Evolutionary conservation across 1,139 yeast genomes (phyloP).

Genomic region (Geotrichum fermentans): DNA sequence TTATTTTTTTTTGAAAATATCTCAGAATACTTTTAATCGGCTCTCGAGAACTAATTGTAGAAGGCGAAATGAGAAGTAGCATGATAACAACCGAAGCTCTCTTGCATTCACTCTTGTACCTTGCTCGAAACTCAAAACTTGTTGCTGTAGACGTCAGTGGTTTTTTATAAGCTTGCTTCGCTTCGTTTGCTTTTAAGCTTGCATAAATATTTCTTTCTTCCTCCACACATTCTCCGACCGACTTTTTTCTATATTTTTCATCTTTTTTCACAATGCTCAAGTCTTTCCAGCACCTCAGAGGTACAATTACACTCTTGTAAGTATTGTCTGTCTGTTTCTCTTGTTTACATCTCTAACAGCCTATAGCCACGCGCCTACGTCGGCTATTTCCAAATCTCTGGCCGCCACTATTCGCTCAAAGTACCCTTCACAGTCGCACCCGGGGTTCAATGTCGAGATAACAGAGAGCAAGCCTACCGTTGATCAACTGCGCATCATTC

Average conservation of each 20-base stretch:
- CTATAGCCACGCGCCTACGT: conserved; percentile 28
- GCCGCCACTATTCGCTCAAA: conserved; percentile 24
- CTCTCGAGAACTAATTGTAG: too few species aligned
- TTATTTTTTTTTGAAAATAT: too few species aligned
- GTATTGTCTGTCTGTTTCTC: conserved; percentile 13
- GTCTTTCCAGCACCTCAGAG: conserved; percentile 29
- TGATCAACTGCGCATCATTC: conserved; percentile 28
- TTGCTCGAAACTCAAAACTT: too few species aligned
- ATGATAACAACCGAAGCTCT: neutral
- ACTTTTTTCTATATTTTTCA: neutral
- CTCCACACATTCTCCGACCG: too few species aligned
- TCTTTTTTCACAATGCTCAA: conserved; percentile 24
- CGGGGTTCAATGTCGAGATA: conserved; percentile 34
- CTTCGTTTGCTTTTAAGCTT: neutral
- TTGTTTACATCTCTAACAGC: conserved; percentile 7
- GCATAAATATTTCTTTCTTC: neutral
- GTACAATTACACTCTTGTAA: conserved; percentile 32
- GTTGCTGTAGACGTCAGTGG: too few species aligned
- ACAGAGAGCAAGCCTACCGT: conserved; percentile 34
- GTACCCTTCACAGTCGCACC: conserved; percentile 28
- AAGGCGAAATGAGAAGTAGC: too few species aligned
- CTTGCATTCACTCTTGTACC: neutral
- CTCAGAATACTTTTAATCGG: too few species aligned
- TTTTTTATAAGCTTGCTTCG: neutral
- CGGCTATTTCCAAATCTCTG: conserved; percentile 26